Base-by-base conservation (phyloP, 768 basidiomycete genomes). In the Panus rudis region DNA sequence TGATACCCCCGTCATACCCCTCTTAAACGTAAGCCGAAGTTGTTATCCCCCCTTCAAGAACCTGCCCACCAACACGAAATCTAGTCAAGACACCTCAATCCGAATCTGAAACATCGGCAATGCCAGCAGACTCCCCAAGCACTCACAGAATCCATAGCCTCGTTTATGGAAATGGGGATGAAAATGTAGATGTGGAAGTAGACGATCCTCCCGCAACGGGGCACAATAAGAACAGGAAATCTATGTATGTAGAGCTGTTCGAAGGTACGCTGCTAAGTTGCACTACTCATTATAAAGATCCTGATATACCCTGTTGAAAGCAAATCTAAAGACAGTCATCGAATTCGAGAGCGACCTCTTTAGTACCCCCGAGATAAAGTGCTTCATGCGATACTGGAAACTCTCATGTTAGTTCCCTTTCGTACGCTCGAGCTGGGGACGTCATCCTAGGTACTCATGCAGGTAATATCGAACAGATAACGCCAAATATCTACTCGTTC, bases 401-500 rank as follows among this genome's bases (percentile, higher is more conserved):
- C 3, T 28, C 33, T 30, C 11, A 19, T 26, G 26, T 6, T 17
- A 23, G 20, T 7, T 23, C 53, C 11, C 10, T 42, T 26, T 19
- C 13, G 26, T 37, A 25, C 25, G 12, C 20, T 14, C n/a, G 28
- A n/a, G 11, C 11, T 31, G 28, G 10, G 17, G 10, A 16, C 14
- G n/a, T 37, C 22, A 13, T 23, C 24, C 13, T 20, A 11, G 3
- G 20, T 19, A 30, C 1, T 8, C 14, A 24, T 20, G 21, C 22
- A 20, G 6, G 14, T 41, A 2, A 32, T 17, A 37, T 16, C 35
- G 19, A 24, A 6, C 42, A 82, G 79, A 77, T 51, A 58, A 69
- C 12, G 72, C 80, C 3, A 67, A 72, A 21, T 84, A 81, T 57
- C 72, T 86, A 13, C 69, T 84, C 48, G 68, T 76, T 14, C 74